These are phyloP conservation scores for Penicillium fuscoglaucum DNA, from an alignment of 2,329 filamentous ascomycete genomes.

Conservation along the genomic window DNA sequence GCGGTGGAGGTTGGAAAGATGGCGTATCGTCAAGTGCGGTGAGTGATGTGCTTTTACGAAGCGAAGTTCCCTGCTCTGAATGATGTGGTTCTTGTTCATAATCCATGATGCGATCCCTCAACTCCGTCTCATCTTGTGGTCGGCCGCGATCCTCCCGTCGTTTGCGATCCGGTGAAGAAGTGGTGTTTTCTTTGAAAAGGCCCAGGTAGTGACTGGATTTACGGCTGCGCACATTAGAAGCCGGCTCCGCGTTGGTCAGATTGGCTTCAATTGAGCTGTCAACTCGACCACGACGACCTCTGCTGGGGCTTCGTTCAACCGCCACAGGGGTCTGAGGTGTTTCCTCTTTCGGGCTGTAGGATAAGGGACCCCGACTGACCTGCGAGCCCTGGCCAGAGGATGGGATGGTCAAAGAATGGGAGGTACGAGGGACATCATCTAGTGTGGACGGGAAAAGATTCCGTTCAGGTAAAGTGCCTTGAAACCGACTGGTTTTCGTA, in stretches of 20 bases:
- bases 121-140: constrained; percentile 34
- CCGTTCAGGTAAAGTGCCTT: constrained; percentile 26
- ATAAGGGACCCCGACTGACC: constrained; percentile 23
- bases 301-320: constrained; percentile 42
- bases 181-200: constrained; percentile 64
- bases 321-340: constrained; percentile 20
- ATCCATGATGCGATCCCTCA: constrained; percentile 18
- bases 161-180: constrained; percentile 53
- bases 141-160: constrained; percentile 48
- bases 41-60: constrained; percentile 33
- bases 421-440: constrained; percentile 27
- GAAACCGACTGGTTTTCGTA: constrained; percentile 19
- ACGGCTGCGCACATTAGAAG: constrained; percentile 58
- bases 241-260: constrained; percentile 57
- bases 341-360: constrained; percentile 27
- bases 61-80: constrained; percentile 20
- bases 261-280: constrained; percentile 66
- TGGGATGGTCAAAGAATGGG: constrained; percentile 24
- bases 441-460: constrained; percentile 31
- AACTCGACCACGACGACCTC: constrained; percentile 50
- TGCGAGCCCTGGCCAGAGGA: constrained; percentile 20
- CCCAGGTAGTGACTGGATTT: constrained; percentile 67
- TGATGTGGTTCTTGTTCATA: constrained; percentile 15
- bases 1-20: constrained; percentile 19
- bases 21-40: constrained; percentile 28